These are phyloP conservation scores for Phytopythium delawarense DNA, from an alignment of 352 stramenopile species.

Conservation along the genomic window DNA sequence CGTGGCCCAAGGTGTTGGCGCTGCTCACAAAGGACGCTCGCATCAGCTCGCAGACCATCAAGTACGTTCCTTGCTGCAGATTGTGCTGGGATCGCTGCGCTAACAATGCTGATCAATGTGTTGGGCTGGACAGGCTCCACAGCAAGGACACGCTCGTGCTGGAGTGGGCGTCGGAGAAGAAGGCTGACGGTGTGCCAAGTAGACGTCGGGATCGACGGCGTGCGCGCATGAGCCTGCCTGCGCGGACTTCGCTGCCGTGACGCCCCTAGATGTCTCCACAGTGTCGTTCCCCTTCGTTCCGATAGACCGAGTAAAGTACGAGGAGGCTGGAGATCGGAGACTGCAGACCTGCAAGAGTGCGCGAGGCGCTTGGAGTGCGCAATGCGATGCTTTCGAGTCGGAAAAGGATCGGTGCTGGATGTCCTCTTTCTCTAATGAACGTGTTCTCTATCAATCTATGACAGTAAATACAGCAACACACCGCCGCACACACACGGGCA, in stretches of 20 bases:
- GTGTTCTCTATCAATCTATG: conserved; percentile 3
- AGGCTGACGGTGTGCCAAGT: background rate
- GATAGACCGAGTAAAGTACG: background rate
- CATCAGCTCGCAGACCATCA: conserved; percentile 32
- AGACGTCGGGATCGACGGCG: conserved; percentile 1
- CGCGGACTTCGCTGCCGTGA: background rate
- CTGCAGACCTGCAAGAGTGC: background rate
- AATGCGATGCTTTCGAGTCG: background rate
- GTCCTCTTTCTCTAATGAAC: background rate
- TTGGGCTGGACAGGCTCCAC: conserved; percentile 17
- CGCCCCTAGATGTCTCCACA: background rate
- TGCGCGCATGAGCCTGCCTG: conserved; percentile 7
- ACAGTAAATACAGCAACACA: conserved; percentile 1
- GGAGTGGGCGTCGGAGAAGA: conserved; percentile 51
- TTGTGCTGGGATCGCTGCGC: background rate
- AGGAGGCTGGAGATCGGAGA: background rate
- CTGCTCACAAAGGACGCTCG: conserved; percentile 56
- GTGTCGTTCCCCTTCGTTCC: background rate
- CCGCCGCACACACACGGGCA: background rate
- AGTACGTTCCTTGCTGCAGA: conserved; percentile 25
- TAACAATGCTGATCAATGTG: conserved; percentile 10
- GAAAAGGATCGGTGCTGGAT: background rate
- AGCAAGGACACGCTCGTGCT: conserved; percentile 48
- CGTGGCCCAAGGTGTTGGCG: conserved; percentile 55
- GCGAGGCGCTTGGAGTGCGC: background rate